phyloP scores from a whole-genome alignment of 1,139 yeast species.

The Hanseniaspora uvarum region DNA sequence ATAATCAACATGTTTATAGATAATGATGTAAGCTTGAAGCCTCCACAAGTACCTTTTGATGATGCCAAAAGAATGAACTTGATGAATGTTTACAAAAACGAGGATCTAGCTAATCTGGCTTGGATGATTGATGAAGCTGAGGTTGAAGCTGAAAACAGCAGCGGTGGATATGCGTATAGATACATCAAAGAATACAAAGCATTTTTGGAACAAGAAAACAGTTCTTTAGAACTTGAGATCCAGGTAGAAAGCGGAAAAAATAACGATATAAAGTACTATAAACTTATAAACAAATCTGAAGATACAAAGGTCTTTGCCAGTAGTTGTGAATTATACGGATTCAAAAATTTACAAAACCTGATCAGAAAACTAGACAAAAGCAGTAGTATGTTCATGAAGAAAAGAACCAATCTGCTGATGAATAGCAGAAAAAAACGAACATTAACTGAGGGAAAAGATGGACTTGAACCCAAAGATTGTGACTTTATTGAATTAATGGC shows the following conservation, averaged over 20 bases:
- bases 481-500: conserved; percentile 96
- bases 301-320: conserved; percentile 41
- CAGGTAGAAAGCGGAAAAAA: conserved; percentile 50
- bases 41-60: conserved; percentile 15
- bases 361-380: conserved; percentile 54
- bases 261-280: conserved; percentile 61
- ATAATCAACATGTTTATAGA: conserved; percentile 60
- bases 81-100: conserved; percentile 35
- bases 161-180: conserved; percentile 79
- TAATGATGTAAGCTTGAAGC: conserved; percentile 34
- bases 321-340: conserved; percentile 78
- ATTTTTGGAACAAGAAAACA: conserved; percentile 24
- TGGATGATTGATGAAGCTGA: conserved; percentile 45
- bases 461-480: conserved; percentile 56
- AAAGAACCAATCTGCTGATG: conserved; percentile 17
- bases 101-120: conserved; percentile 42
- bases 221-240: conserved; percentile 16
- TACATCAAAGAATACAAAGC: conserved; percentile 39
- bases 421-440: conserved; percentile 10
- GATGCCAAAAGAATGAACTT: conserved; percentile 31
- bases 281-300: conserved; percentile 35
- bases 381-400: conserved; percentile 16
- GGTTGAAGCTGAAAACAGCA: conserved; percentile 65
- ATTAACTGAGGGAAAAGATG: neutral
- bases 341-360: conserved; percentile 84